A percentile compares a stretch with the other conserved stretches of the same genome.
phyloP scores from a whole-genome alignment of 257 asterid genomes.

The Eucommia ulmoides region DNA sequence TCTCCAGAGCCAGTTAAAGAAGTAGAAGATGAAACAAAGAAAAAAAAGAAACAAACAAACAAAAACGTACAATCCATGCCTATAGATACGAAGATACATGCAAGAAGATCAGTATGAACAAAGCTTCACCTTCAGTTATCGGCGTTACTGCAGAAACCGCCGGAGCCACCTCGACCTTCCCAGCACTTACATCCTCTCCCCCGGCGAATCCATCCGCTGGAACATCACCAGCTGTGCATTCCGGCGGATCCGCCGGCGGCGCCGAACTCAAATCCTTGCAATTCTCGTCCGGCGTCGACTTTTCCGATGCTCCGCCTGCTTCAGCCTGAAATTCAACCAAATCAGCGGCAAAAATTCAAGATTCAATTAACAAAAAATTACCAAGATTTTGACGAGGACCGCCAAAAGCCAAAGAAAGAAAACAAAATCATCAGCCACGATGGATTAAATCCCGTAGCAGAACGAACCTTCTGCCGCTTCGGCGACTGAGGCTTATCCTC shows the following conservation, averaged over 20 bases:
- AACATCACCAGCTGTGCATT: constrained; percentile 14
- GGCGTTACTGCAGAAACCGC: constrained; percentile 25
- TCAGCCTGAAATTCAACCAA: constrained; percentile 27
- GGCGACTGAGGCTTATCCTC: constrained; percentile 58
- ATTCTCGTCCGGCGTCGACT: constrained; percentile 42
- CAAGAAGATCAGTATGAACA: neutral
- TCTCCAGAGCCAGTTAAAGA: too few relatives aligned
- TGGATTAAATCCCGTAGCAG: constrained; percentile 11
- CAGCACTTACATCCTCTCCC: constrained; percentile 2
- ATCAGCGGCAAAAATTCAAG: neutral
- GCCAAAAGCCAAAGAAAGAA: constrained; percentile 6
- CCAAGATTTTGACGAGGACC: neutral
- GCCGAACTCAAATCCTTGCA: constrained; percentile 47
- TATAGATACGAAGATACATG: neutral
- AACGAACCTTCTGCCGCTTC: constrained; percentile 61
- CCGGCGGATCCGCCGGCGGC: constrained; percentile 40
- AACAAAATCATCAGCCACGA: constrained; percentile 14
- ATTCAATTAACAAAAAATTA: neutral
- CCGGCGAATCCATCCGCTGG: constrained; percentile 3
- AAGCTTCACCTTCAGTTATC: constrained; percentile 23
- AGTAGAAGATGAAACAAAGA: neutral
- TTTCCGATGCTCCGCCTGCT: constrained; percentile 18
- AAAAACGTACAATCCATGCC: neutral
- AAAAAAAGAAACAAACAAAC: neutral
- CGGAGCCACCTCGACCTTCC: constrained; percentile 2